phyloP scores from a whole-genome alignment of 2,329 filamentous ascomycete species.

The Thelonectria olida region DNA sequence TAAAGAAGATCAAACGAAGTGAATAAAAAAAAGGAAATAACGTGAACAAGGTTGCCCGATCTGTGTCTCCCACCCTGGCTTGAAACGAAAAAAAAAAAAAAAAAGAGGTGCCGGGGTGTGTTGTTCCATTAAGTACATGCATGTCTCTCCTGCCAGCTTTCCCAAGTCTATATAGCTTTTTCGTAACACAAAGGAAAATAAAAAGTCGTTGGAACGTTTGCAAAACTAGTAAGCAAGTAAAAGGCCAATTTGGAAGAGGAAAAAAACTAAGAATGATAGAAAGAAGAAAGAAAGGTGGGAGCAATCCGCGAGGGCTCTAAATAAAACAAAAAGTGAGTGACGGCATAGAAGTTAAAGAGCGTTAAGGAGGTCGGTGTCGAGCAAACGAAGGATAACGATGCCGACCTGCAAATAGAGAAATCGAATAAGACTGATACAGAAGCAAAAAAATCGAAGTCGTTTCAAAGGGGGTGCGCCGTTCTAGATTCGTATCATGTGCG shows the following conservation, averaged over 20 bases:
- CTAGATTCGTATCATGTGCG: constrained; percentile 30
- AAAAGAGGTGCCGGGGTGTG: constrained; percentile 17
- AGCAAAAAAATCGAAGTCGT: constrained; percentile 33
- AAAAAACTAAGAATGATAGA: constrained; percentile 21
- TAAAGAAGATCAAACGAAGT: neutral
- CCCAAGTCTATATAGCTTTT: constrained; percentile 40
- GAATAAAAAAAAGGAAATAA: neutral
- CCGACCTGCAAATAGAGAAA: constrained; percentile 34
- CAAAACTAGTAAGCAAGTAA: constrained; percentile 25
- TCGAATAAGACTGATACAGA: constrained; percentile 33
- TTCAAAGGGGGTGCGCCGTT: constrained; percentile 26
- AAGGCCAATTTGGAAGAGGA: constrained; percentile 3
- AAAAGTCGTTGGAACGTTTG: constrained; percentile 37
- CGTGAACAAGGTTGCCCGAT: constrained; percentile 32
- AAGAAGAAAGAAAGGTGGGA: constrained; percentile 26
- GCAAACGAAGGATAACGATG: constrained; percentile 30
- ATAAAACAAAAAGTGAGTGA: neutral
- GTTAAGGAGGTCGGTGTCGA: constrained; percentile 31
- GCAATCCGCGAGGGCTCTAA: constrained; percentile 21
- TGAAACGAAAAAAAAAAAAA: constrained; percentile 3
- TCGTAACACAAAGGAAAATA: constrained; percentile 37
- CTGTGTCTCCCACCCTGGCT: constrained; percentile 30
- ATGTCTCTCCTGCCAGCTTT: constrained; percentile 39
- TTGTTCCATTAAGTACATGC: constrained; percentile 38
- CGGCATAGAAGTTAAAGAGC: constrained; percentile 26